Percentiles rank a stretch among this genome's conserved stretches.
These are phyloP conservation scores for Mycena rosella DNA, from an alignment of 768 basidiomycete genomes.

Conservation along the genomic window DNA sequence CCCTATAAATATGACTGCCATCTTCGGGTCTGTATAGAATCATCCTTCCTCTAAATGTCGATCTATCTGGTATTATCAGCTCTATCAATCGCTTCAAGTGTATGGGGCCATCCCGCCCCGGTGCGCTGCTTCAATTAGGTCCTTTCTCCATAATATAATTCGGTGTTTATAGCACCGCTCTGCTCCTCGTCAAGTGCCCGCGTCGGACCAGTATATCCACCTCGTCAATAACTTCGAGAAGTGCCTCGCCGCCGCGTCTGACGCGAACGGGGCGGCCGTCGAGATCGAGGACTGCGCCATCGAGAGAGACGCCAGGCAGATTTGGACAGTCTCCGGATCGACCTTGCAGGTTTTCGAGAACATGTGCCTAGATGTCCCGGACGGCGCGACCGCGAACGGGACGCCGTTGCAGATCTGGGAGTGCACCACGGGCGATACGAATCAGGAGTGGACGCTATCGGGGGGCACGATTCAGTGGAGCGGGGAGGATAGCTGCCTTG, in stretches of 20 bases:
- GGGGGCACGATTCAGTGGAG: not conserved
- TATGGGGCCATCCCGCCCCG: constrained; percentile 12
- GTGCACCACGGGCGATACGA: not conserved
- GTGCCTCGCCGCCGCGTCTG: constrained; percentile 41
- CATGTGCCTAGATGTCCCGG: constrained; percentile 39
- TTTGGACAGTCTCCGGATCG: constrained; percentile 37
- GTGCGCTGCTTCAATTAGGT: constrained; percentile 17
- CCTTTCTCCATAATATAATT: not conserved
- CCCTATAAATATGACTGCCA: constrained; percentile 2
- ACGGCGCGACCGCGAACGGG: not conserved
- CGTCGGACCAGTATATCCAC: constrained; percentile 13
- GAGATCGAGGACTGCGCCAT: constrained; percentile 30
- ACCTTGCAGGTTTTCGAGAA: constrained; percentile 31
- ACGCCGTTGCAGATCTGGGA: not conserved
- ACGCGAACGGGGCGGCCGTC: constrained; percentile 41
- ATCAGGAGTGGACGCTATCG: not conserved
- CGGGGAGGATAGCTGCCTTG: not conserved
- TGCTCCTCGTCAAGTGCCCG: not conserved
- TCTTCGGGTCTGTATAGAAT: constrained; percentile 5
- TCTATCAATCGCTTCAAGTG: constrained; percentile 3
- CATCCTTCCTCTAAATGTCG: constrained; percentile 16
- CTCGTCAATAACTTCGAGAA: constrained; percentile 16
- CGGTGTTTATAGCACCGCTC: not conserved
- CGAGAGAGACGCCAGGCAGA: constrained; percentile 36
- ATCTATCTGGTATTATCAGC: constrained; percentile 3